Conservation (phyloP, 2,329 filamentous ascomycete genomes). For the Lasiodiplodia theobromae region DNA sequence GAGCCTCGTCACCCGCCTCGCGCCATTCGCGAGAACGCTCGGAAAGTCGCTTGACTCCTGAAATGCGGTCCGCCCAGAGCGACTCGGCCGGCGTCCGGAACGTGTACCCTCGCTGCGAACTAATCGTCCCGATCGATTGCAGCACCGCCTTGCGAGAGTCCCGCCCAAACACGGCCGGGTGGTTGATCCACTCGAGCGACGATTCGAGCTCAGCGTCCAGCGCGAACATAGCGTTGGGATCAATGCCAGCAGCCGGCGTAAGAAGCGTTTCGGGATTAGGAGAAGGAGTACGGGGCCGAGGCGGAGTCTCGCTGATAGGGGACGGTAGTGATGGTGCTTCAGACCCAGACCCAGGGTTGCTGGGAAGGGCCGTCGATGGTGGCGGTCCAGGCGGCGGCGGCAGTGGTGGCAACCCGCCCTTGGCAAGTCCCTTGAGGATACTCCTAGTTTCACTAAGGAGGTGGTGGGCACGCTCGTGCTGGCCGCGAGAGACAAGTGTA, state of each 20-base stretch:
- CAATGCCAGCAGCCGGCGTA: conserved; percentile 75
- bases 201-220: conserved; percentile 91
- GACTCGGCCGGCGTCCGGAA: conserved; percentile 89
- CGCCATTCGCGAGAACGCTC: conserved; percentile 91
- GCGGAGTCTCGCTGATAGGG: conserved; percentile 43
- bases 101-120: conserved; percentile 90
- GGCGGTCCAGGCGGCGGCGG: conserved; percentile 63
- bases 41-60: conserved; percentile 80
- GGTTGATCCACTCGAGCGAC: conserved; percentile 95
- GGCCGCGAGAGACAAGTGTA: conserved; percentile 86
- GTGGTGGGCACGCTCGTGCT: conserved; percentile 93
- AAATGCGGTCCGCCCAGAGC: conserved; percentile 84
- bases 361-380: conserved; percentile 47
- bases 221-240: conserved; percentile 79
- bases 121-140: conserved; percentile 96
- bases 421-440: conserved; percentile 94
- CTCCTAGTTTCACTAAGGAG: conserved; percentile 91
- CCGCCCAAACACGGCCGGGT: conserved; percentile 91
- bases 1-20: conserved; percentile 79
- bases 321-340: conserved; percentile 39
- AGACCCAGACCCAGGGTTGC: conserved; percentile 43
- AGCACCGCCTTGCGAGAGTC: conserved; percentile 95
- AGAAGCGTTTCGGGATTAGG: conserved; percentile 42
- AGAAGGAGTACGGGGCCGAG: conserved; percentile 45
- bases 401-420: conserved; percentile 90